Percentiles rank a stretch among this genome's conserved stretches.
phyloP scores from a whole-genome alignment of 1,284 basidiomycete genomes.

The Rugosomyces carneus region DNA sequence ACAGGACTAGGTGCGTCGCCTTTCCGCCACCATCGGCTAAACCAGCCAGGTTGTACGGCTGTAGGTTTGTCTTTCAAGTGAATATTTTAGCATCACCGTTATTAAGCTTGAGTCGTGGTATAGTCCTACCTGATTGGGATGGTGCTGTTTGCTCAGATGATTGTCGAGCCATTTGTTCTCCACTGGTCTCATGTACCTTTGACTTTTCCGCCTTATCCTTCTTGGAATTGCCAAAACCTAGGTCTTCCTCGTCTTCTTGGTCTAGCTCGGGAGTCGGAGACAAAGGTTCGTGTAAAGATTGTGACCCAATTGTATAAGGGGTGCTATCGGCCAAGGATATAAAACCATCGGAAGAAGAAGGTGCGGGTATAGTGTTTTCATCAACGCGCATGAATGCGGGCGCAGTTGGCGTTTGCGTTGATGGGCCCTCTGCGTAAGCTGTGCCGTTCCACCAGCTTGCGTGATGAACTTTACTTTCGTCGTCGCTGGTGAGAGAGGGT shows the following conservation, averaged over 20 bases:
- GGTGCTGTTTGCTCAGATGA: conserved; percentile 18
- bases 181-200: conserved; percentile 21
- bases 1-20: conserved; percentile 62
- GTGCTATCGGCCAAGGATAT: conserved; percentile 81
- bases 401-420: conserved; percentile 58
- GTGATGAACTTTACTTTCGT: conserved; percentile 33
- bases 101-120: not conserved
- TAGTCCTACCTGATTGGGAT: conserved; percentile 32
- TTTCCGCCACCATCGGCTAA: conserved; percentile 71
- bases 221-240: conserved; percentile 83
- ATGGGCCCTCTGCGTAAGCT: conserved; percentile 38
- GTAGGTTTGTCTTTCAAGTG: conserved; percentile 21
- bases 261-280: conserved; percentile 38
- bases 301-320: conserved; percentile 38
- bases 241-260: conserved; percentile 67
- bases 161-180: conserved; percentile 14
- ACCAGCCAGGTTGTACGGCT: conserved; percentile 52
- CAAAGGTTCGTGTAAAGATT: conserved; percentile 17
- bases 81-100: not conserved
- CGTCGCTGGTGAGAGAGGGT: conserved; percentile 27
- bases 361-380: conserved; percentile 28
- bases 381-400: conserved; percentile 54
- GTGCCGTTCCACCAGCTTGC: conserved; percentile 61
- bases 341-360: conserved; percentile 56
- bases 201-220: conserved; percentile 32